A percentile compares a stretch with the other conserved stretches of the same genome.
Evolutionary conservation across 306 rosid species (phyloP).

Genomic region (Fragaria ananassa): DNA sequence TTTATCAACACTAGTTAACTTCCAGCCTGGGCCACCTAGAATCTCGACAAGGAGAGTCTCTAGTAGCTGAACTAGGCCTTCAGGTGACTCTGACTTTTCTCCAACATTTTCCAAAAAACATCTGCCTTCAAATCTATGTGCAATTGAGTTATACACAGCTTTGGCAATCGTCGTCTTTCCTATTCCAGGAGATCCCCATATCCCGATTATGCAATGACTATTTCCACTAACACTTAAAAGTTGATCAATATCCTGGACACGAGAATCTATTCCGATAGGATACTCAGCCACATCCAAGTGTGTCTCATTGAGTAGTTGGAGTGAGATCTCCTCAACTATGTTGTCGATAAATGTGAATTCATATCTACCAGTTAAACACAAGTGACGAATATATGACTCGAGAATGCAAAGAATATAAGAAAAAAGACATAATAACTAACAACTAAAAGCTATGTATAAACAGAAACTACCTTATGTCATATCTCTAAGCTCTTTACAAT

Average conservation of each 20-base stretch:
- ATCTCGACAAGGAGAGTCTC: neutral
- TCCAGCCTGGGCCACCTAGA: neutral
- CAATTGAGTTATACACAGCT: neutral
- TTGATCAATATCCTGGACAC: neutral
- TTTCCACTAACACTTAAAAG: neutral
- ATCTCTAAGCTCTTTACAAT: neutral
- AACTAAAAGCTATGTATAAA: no score
- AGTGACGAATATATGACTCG: no score
- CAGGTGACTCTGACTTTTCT: neutral
- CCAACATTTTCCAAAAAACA: neutral
- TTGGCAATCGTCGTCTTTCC: conserved; percentile 2
- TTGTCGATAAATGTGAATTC: neutral
- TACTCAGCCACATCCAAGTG: neutral
- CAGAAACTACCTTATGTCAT: neutral
- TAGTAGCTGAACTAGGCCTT: neutral
- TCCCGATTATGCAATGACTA: neutral
- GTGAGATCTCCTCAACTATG: neutral
- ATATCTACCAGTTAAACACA: neutral
- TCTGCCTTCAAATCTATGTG: neutral
- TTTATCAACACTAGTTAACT: neutral
- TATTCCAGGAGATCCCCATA: neutral
- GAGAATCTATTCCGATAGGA: neutral
- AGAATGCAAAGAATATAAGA: no score
- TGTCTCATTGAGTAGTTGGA: neutral
- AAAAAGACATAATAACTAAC: no score